Conservation (phyloP, 179 eudicot genomes). For the Pouteria campechiana region DNA sequence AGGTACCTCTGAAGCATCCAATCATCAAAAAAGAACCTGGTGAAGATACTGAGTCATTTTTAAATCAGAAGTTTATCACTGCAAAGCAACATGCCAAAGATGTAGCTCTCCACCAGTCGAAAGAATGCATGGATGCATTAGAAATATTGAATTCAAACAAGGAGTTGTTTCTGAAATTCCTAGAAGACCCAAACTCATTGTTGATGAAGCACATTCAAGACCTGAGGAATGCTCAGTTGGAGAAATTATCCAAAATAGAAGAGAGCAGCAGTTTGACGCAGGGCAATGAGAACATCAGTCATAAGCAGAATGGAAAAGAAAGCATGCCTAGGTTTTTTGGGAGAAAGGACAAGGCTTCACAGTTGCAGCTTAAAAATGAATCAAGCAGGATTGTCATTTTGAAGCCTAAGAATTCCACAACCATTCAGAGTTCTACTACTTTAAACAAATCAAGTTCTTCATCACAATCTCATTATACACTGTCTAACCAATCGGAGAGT, state of each 20-base stretch:
- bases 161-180: constrained; percentile 45
- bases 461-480: constrained; percentile 14
- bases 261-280: constrained; percentile 14
- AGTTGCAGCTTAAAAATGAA: constrained; percentile 26
- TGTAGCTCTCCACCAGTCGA: constrained; percentile 22
- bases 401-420: constrained; percentile 33
- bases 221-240: constrained; percentile 29
- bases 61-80: constrained; percentile 31
- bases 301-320: no score
- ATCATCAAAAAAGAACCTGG: constrained; percentile 31
- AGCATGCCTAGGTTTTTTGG: constrained; percentile 47
- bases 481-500: constrained; percentile 16
- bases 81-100: constrained; percentile 24
- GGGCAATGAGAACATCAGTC: constrained; percentile 3
- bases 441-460: no score
- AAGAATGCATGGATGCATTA: constrained; percentile 47
- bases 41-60: constrained; percentile 49
- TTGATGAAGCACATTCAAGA: constrained; percentile 40
- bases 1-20: constrained; percentile 12
- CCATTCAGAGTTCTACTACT: constrained; percentile 14
- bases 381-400: constrained; percentile 45
- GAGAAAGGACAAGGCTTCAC: constrained; percentile 52
- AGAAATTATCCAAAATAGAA: constrained; percentile 11
- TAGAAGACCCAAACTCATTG: constrained; percentile 53
- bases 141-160: constrained; percentile 50